A percentile compares a stretch with the other conserved stretches of the same genome.
phyloP scores from a whole-genome alignment of 169 alveolate species.

The Eimeria brunetti region DNA sequence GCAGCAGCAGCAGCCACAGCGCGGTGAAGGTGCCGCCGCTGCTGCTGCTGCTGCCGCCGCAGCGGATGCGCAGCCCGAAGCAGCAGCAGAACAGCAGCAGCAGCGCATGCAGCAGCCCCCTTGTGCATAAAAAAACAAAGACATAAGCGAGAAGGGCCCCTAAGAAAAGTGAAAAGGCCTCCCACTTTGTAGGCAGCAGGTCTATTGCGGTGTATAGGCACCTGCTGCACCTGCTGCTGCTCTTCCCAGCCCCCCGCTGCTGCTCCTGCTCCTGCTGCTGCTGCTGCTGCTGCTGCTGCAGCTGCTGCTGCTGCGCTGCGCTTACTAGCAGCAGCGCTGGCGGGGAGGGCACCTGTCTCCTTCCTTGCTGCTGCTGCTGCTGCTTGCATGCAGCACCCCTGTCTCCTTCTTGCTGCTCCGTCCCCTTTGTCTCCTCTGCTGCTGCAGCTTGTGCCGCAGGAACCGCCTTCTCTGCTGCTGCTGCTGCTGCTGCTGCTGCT shows the following conservation, averaged over 20 bases:
- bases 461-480: too few relatives aligned
- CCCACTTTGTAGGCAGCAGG: conserved; percentile 44
- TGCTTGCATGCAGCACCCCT: background rate
- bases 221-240: background rate
- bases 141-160: conserved; percentile 25
- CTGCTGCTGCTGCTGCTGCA: too few relatives aligned
- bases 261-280: too few relatives aligned
- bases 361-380: background rate
- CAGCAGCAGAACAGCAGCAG: conserved; percentile 44
- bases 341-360: too few relatives aligned
- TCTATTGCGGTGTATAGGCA: background rate
- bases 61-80: conserved; percentile 44
- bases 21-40: conserved; percentile 60
- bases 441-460: too few relatives aligned
- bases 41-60: conserved; percentile 37
- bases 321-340: too few relatives aligned
- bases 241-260: too few relatives aligned
- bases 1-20: conserved; percentile 50
- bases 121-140: background rate
- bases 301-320: too few relatives aligned
- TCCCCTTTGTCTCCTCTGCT: too few relatives aligned
- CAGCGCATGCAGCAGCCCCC: conserved; percentile 12
- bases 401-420: background rate
- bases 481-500: background rate
- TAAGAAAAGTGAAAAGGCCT: background rate